Base-by-base conservation (phyloP, 2,329 filamentous ascomycete species). In the Pestalotiopsis fici region DNA sequence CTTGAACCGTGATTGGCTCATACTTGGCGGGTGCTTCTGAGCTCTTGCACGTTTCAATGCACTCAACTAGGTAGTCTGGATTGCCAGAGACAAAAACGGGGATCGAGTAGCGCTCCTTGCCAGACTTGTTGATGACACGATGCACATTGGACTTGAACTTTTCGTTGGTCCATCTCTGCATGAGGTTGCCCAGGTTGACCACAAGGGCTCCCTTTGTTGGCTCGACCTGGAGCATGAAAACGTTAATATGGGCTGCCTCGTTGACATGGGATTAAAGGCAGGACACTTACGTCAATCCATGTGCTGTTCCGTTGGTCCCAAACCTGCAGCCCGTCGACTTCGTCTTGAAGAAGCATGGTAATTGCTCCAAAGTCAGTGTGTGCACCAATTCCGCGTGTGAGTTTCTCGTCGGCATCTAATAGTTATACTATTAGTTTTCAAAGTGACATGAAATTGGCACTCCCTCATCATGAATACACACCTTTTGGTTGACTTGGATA, bases 61-160 rank as follows among this genome's bases (percentile, higher is more conserved):
- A 78, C 64, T 73, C 71, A 9, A 83, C 75, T 1, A 77, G 31
- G 65, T 77, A 78, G 68, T 86, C 83, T 5, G 84, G 77, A 74
- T 87, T 86, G 4, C 86, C 86, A 65, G 85, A 83, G 66, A 87
- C 83, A 74, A 88, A 88, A 64, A 88, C 83, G 0, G 86, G 85
- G n/a, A 88, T 78, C 6, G 83, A 86, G 72, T 87, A 89, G 47
- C 87, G 80, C 72, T 87, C 83, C 11, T 76, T 77, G 1, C 78
- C 79, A 2, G 81, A 83, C 56, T 79, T 79, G 77, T 88, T 88
- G 69, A 88, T 83, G 28, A 89, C 87, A 7, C 86, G 79, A 72
- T 89, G 87, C 3, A 86, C 74, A 61, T 82, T 87, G 71, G 82
- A 85, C 72, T 82, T 84, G 76, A 87, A 89, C 60, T 78, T 75